A percentile compares a stretch with the other conserved stretches of the same genome.
These are phyloP conservation scores for Fusarium sp. DNA, from an alignment of 2,329 filamentous ascomycete species.

Conservation along the genomic window DNA sequence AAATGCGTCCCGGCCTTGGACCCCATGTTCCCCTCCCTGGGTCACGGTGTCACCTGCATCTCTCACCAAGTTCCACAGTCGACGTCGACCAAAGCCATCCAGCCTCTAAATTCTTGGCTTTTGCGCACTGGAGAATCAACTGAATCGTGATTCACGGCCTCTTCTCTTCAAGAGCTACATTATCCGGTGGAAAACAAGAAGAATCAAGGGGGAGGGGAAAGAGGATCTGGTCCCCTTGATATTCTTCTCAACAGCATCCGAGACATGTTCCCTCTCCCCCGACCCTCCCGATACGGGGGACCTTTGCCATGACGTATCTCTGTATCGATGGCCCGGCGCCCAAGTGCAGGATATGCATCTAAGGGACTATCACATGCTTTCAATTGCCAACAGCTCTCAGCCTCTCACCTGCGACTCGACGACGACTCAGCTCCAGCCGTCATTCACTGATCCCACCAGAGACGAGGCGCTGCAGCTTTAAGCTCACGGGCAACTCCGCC, in stretches of 20 bases:
- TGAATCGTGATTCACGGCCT: slow-evolving; percentile 2
- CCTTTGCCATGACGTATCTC: slow-evolving; percentile 35
- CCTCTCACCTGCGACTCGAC: too few species aligned
- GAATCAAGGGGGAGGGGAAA: too few species aligned
- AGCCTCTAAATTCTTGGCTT: slow-evolving; percentile 25
- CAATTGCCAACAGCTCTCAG: slow-evolving; percentile 38
- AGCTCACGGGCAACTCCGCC: slow-evolving; percentile 32
- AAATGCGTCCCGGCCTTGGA: slow-evolving; percentile 22
- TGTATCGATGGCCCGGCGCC: slow-evolving; percentile 42
- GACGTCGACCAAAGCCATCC: slow-evolving; percentile 41
- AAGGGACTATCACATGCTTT: slow-evolving; percentile 49
- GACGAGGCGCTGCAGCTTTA: slow-evolving; percentile 1
- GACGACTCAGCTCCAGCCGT: slow-evolving; percentile 35
- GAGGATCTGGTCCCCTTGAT: too few species aligned
- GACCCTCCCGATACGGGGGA: slow-evolving; percentile 38
- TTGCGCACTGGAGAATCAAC: slow-evolving; percentile 13
- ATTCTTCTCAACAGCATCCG: too few species aligned
- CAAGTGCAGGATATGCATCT: slow-evolving; percentile 42
- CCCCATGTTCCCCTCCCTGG: slow-evolving; percentile 39
- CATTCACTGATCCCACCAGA: too few species aligned
- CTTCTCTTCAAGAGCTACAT: too few species aligned
- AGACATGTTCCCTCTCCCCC: slow-evolving; percentile 28
- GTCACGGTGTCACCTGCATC: slow-evolving; percentile 46
- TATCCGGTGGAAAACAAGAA: too few species aligned
- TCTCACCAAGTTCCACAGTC: slow-evolving; percentile 26